Evolutionary conservation across 1,284 basidiomycete genomes (phyloP), one percentile per base, ranked within the genome.

Genomic region (Cutaneotrichosporon daszewskae): DNA sequence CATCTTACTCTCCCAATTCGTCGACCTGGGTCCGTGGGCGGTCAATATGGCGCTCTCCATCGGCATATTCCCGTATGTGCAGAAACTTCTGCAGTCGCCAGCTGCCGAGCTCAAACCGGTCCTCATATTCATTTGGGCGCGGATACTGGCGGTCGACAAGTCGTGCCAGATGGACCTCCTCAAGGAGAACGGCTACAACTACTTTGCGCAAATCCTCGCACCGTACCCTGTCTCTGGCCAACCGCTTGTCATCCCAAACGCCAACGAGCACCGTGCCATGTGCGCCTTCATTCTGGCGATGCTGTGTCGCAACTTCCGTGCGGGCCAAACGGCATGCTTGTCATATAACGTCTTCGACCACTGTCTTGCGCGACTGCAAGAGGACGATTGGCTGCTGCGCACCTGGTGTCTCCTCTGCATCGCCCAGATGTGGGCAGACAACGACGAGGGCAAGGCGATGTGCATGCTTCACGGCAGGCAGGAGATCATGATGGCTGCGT

Each of bases 111-210:
- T 98, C 23, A 86, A 91, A 39, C 94, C 95, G 1, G 92, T 98
- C n/a, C 77, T 98, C 24, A 96, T 98, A 57, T 98, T 97, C 74
- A 97, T 98, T 51, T 98, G 95, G 95, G 88, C 94, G 1, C 80
- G 94, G 14, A 96, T 98, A 49, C 79, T 97, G 18, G 94, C 94
- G 2, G 91, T 97, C 23, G 95, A 97, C 67, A 82, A 85, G 7
- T 82, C 84, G 17, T 95, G 95, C 49, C 94, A 97, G 66, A 79
- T 83, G 33, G 94, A 98, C 62, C 74, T 98, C 6, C 81, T 87
- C 55, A 87, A 85, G 47, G 88, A 84, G 43, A 79, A 82, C 47
- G 88, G 87, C 0, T 91, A 85, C 75, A 83, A 82, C 56, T 95
- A 95, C 66, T 96, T 96, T 60, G 83, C 88, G 14, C 81, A 82